phyloP scores from a whole-genome alignment of 2,329 filamentous ascomycete species.

The Cordyceps fumosorosea region DNA sequence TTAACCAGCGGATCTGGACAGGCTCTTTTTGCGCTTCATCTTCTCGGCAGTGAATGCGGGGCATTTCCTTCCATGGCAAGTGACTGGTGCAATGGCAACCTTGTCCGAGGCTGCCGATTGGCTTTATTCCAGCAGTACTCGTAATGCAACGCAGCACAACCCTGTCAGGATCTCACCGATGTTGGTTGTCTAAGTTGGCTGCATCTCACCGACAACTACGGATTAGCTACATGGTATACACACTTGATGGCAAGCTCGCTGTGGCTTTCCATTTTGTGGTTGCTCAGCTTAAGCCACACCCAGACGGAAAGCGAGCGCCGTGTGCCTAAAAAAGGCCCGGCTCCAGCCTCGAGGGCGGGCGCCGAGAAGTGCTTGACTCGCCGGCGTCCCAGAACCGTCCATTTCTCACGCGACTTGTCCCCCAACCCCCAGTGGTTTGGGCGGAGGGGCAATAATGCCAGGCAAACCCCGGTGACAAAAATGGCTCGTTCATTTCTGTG shows the following conservation, averaged over 20 bases:
- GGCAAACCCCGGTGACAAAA: background rate
- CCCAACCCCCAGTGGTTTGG: background rate
- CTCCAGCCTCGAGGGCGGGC: background rate
- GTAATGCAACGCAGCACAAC: background rate
- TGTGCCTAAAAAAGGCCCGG: background rate
- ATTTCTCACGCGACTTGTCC: conserved; percentile 6
- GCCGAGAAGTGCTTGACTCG: conserved; percentile 6
- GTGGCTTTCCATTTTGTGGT: background rate
- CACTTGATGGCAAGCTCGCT: background rate
- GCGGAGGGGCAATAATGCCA: background rate
- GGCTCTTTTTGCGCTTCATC: background rate
- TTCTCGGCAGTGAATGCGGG: background rate
- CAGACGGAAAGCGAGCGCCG: background rate
- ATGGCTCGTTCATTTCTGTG: conserved; percentile 1
- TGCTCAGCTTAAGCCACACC: background rate
- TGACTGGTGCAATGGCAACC: background rate
- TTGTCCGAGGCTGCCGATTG: background rate
- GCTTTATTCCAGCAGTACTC: background rate
- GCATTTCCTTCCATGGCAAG: background rate
- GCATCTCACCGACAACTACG: background rate
- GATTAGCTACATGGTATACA: background rate
- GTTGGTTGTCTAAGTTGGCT: background rate
- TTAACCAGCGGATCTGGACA: background rate
- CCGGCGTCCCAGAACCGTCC: background rate
- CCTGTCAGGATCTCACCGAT: background rate